A percentile compares a stretch with the other conserved stretches of the same genome.
phyloP scores from a whole-genome alignment of 345 rosid species.

The Rhodamnia rubescens region DNA sequence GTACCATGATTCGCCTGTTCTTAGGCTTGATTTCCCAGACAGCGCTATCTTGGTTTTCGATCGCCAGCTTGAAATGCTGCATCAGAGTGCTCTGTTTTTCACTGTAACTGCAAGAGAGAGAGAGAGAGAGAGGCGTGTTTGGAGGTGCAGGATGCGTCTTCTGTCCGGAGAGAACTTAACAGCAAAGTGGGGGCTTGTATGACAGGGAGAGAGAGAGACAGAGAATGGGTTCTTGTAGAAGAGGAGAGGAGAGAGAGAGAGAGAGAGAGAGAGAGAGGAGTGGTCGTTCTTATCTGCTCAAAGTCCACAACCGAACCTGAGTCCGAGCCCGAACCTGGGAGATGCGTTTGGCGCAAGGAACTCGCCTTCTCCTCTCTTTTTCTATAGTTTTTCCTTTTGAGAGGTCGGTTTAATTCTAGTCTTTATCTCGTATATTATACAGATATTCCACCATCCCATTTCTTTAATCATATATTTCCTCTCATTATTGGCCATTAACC shows the following conservation, averaged over 20 bases:
- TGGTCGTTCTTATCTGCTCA: constrained; percentile 16
- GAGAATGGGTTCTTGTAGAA: background rate
- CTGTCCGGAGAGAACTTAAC: background rate
- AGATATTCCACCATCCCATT: background rate
- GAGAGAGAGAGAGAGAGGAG: background rate
- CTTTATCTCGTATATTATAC: background rate
- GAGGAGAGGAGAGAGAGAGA: background rate
- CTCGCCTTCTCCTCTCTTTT: background rate
- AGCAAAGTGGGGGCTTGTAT: background rate
- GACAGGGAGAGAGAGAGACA: background rate
- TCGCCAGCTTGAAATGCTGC: constrained; percentile 21
- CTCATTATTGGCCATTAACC: background rate
- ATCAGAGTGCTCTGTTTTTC: constrained; percentile 8
- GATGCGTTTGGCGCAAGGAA: constrained; percentile 11
- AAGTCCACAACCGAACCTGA: constrained; percentile 1
- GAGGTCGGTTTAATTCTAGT: background rate
- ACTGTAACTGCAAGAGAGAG: background rate
- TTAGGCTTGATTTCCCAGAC: constrained; percentile 35
- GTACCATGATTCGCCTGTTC: constrained; percentile 52
- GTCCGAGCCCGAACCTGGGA: background rate
- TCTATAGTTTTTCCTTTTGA: too few species aligned
- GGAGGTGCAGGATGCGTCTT: background rate
- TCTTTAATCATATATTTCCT: background rate
- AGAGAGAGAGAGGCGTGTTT: background rate
- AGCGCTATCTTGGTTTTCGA: constrained; percentile 32